Percentiles rank a stretch among this genome's conserved stretches.
Conservation (phyloP, 2,329 filamentous ascomycete species). For the Pseudogymnoascus sp. region DNA sequence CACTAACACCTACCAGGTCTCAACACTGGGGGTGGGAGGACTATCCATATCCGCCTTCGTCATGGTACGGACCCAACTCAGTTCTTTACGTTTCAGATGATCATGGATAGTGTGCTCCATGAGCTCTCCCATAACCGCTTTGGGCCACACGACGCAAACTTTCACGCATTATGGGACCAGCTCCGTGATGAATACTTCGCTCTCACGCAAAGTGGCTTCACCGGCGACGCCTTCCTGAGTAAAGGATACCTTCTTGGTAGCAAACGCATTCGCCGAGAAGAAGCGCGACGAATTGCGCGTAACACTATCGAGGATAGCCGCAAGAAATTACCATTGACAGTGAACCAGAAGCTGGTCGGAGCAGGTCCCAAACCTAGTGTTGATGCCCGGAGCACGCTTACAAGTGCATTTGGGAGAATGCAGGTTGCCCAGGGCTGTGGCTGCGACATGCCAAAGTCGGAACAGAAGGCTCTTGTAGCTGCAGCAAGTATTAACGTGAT, state of each 20-base stretch:
- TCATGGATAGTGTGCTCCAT: conserved; percentile 88
- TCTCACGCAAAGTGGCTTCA: conserved; percentile 72
- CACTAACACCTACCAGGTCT: conserved; percentile 41
- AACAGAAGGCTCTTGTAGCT: conserved; percentile 56
- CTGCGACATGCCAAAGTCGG: conserved; percentile 53
- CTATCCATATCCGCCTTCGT: conserved; percentile 75
- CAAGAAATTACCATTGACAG: conserved; percentile 43
- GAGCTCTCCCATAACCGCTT: conserved; percentile 84
- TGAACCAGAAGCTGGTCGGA: conserved; percentile 67
- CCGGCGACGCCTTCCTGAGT: conserved; percentile 78
- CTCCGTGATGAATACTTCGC: conserved; percentile 77
- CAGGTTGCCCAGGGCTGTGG: conserved; percentile 71
- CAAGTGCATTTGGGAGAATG: conserved; percentile 58
- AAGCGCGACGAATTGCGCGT: conserved; percentile 66
- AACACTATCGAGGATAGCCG: conserved; percentile 64
- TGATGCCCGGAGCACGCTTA: conserved; percentile 26
- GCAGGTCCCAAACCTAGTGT: conserved; percentile 30
- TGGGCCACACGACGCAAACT: conserved; percentile 73
- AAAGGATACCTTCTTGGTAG: conserved; percentile 68
- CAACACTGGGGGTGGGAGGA: conserved; percentile 67
- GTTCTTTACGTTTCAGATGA: conserved; percentile 71
- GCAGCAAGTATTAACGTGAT: conserved; percentile 63
- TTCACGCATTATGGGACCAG: conserved; percentile 82
- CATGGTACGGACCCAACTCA: conserved; percentile 64
- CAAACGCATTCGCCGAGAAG: conserved; percentile 53